Evolutionary conservation across 163 green algal species (phyloP).

Genomic region (Picocystis sp.): DNA sequence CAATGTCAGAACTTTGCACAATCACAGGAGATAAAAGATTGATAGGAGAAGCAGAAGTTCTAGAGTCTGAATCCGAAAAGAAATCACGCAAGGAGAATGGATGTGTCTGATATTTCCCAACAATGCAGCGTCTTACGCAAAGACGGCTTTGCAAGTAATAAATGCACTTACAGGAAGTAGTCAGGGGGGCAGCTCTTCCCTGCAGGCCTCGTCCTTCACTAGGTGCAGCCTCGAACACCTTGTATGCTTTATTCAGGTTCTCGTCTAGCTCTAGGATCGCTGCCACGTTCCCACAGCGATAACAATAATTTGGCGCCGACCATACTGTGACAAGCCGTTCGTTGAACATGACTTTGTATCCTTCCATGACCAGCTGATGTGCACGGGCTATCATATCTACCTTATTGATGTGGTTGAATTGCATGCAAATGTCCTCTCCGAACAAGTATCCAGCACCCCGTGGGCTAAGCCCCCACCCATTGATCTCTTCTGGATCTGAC

Average conservation of each 20-base stretch:
- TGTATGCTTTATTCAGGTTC: constrained; percentile 77
- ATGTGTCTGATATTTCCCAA: too few species aligned
- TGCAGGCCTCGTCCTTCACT: constrained; percentile 46
- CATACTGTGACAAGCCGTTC: constrained; percentile 96
- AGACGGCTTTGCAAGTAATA: too few species aligned
- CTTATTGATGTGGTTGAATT: constrained; percentile 83
- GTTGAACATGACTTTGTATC: constrained; percentile 96
- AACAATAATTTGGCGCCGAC: constrained; percentile 93
- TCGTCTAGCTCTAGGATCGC: constrained; percentile 97
- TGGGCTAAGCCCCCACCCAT: constrained; percentile 88
- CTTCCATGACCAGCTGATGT: constrained; percentile 99
- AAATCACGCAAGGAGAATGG: too few species aligned
- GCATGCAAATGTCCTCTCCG: constrained; percentile 70
- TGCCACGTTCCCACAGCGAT: constrained; percentile 84
- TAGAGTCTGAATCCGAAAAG: too few species aligned
- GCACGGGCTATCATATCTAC: constrained; percentile 80
- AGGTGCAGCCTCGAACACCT: constrained; percentile 68
- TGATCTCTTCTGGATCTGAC: constrained; percentile 91
- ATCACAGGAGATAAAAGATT: too few species aligned
- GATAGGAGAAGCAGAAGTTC: too few species aligned
- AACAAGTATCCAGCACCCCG: constrained; percentile 96
- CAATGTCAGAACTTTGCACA: too few species aligned
- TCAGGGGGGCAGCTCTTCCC: constrained; percentile 67
- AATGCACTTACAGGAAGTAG: constrained; percentile 65
- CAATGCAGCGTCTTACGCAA: too few species aligned